These are phyloP conservation scores for Phytophthora europaea DNA, from an alignment of 352 stramenopile species.

Conservation along the genomic window DNA sequence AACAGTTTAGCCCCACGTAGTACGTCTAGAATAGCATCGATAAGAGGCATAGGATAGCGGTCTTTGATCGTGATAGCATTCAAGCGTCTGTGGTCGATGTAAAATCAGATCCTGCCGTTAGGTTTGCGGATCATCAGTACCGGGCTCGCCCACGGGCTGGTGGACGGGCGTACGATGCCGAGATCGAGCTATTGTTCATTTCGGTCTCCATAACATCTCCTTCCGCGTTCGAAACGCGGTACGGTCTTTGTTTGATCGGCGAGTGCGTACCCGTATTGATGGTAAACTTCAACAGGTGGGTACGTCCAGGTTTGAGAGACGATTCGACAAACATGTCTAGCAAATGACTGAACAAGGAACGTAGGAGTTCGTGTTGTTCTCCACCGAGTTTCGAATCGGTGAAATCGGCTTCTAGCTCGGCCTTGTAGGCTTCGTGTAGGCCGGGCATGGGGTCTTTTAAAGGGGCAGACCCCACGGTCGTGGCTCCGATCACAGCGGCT, in stretches of 20 bases:
- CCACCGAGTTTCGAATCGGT: not conserved
- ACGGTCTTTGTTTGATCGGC: constrained; percentile 15
- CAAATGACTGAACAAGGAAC: not conserved
- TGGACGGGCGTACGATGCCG: not conserved
- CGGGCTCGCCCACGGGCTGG: constrained; percentile 3
- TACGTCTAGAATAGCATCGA: not conserved
- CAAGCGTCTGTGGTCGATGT: constrained; percentile 14
- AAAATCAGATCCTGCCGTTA: constrained; percentile 9
- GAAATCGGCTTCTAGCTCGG: not conserved
- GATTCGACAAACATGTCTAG: not conserved
- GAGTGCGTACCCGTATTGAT: constrained; percentile 4
- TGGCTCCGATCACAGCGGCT: no score
- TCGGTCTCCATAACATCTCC: constrained; percentile 9
- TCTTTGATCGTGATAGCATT: constrained; percentile 16
- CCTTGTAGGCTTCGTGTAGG: not conserved
- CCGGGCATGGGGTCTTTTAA: no score
- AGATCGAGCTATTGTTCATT: constrained; percentile 13
- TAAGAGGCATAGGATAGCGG: constrained; percentile 5
- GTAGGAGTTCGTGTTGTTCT: not conserved
- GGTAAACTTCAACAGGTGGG: constrained; percentile 5
- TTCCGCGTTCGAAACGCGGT: constrained; percentile 15
- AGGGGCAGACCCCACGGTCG: no score
- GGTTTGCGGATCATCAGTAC: not conserved
- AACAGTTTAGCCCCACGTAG: not conserved
- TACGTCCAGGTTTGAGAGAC: not conserved